Percentiles rank a stretch among this genome's conserved stretches.
Evolutionary conservation across 306 rosid genomes (phyloP).

Genomic region (Prunus mongolica): DNA sequence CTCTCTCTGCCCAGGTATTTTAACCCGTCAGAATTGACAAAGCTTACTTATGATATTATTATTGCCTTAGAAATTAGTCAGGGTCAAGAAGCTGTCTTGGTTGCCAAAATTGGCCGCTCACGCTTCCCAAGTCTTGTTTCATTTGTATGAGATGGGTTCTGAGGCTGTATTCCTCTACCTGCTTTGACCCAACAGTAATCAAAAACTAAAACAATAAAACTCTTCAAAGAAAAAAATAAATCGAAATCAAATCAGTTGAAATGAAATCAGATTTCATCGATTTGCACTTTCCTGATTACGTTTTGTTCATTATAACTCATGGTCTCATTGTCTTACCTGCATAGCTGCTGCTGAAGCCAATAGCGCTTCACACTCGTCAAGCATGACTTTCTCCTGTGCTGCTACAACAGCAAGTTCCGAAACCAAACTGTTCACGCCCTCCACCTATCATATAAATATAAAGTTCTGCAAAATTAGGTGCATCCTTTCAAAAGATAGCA

Average conservation of each 20-base stretch:
- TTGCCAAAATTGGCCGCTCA: constrained; percentile 36
- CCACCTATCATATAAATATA: constrained; percentile 49
- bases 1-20: constrained; percentile 26
- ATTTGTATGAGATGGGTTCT: constrained; percentile 70
- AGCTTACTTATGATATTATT: neutral
- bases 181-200: constrained; percentile 28
- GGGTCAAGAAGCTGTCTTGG: constrained; percentile 31
- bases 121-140: constrained; percentile 52
- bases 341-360: constrained; percentile 66
- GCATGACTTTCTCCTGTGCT: constrained; percentile 80
- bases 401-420: constrained; percentile 75
- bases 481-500: constrained; percentile 6
- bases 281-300: neutral
- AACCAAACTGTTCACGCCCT: constrained; percentile 61
- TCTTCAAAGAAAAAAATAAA: neutral
- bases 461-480: constrained; percentile 8
- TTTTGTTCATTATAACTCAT: neutral
- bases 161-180: constrained; percentile 90
- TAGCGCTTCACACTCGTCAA: constrained; percentile 74
- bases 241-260: neutral
- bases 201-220: neutral
- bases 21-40: constrained; percentile 23
- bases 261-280: neutral
- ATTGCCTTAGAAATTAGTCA: constrained; percentile 48
- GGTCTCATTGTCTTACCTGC: constrained; percentile 58